Base-by-base conservation (phyloP, 1,139 yeast species). In the Lizanozyma gosingica region DNA sequence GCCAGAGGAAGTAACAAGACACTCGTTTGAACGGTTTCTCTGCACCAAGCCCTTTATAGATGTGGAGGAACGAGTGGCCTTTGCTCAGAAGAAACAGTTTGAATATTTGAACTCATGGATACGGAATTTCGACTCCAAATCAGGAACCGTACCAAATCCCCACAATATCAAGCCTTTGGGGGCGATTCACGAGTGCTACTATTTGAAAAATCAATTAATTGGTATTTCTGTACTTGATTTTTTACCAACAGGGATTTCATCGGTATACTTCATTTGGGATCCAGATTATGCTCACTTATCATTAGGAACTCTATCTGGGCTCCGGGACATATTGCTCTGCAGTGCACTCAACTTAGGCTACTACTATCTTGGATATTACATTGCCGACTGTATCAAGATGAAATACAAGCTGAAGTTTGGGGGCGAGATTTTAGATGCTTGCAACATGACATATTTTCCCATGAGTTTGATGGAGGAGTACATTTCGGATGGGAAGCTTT, bases 241-340 rank as follows among this genome's bases (percentile, higher is more conserved):
- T 32, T 57, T 90, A 34, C 95, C 95, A 0, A 59, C 76, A 15
- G 83, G 90, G 0, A 59, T 90, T 0, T 86, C 95, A 0, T 81
- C 95, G 0, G 92, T 90, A 1, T 90, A 88, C 54, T 83, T 88
- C 52, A 78, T 88, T 15, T 87, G 94, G 86, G 94, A 88, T 54
- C 94, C 95, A 0, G 90, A 79, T 45, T 82, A 71, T 55, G 78
- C 81, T 2, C 69, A 76, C 42, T 62, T 82, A 46, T 82, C 88
- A 0, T 59, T 88, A 34, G 97, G 97, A 0, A 84, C 86, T 27
- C 56, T 88, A 2, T 79, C 90, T 43, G 94, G 87, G 0, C 52
- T 87, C 29, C 60, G 85, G 34, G 97, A 90, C 52, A 63, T 86
- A 38, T 67, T 76, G 3, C 57, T 85, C 63, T 61, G 76, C 18